phyloP scores from a whole-genome alignment of 495 filamentous ascomycete species.

The Tuber melanosporum region DNA sequence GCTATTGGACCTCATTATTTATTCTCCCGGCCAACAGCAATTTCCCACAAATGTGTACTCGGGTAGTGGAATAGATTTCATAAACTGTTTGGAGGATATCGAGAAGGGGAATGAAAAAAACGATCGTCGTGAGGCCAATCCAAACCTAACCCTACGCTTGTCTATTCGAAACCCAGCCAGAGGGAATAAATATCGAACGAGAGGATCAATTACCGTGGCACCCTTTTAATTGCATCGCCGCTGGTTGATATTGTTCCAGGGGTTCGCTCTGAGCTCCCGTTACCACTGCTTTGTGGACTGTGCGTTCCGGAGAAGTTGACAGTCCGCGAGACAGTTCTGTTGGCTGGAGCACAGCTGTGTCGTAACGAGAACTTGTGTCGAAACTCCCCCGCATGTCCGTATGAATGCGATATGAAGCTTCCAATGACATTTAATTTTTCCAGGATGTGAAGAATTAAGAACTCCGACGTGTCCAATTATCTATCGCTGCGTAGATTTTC shows the following conservation, averaged over 20 bases:
- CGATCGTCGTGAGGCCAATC: neutral
- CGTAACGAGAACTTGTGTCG: constrained; percentile 2
- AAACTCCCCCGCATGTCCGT: constrained; percentile 1
- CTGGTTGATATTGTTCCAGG: neutral
- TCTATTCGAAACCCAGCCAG: neutral
- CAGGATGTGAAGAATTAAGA: neutral
- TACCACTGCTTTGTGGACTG: neutral
- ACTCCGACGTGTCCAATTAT: neutral
- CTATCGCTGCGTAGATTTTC: neutral
- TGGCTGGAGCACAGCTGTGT: neutral
- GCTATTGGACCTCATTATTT: neutral
- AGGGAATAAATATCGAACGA: neutral
- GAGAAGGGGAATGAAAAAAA: neutral
- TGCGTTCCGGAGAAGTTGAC: neutral
- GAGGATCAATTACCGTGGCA: neutral
- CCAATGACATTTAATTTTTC: neutral
- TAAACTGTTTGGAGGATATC: neutral
- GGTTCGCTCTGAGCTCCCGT: neutral
- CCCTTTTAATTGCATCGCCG: neutral
- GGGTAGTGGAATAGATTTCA: neutral
- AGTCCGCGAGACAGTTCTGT: neutral
- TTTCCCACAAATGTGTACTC: neutral
- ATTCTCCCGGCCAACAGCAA: neutral
- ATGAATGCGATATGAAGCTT: constrained; percentile 2
- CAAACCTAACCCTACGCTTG: neutral